Evolutionary conservation across 1,284 basidiomycete species (phyloP).

Genomic region (Inonotus hispidus): DNA sequence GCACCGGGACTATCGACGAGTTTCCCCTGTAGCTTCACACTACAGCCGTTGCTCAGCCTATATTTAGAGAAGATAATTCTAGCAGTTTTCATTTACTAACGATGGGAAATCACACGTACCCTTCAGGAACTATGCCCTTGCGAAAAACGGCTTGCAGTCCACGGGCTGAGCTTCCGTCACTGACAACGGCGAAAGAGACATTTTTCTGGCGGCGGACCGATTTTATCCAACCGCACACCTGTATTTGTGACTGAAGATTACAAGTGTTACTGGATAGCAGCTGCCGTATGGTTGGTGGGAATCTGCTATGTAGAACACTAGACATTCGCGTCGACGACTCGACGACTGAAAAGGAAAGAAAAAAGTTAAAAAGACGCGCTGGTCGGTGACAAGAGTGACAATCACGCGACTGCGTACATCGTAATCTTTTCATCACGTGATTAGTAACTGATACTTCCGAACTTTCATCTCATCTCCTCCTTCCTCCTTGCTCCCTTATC

Average conservation of each 20-base stretch:
- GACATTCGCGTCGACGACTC: too few species aligned
- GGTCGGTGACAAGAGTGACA: too few species aligned
- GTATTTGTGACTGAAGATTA: slow-evolving; percentile 2
- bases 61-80: not conserved
- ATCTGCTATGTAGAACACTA: slow-evolving; percentile 8
- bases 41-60: slow-evolving; percentile 68
- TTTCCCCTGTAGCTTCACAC: slow-evolving; percentile 62
- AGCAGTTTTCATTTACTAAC: slow-evolving; percentile 15
- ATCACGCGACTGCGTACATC: too few species aligned
- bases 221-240: slow-evolving; percentile 77
- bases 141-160: slow-evolving; percentile 77
- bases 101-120: not conserved
- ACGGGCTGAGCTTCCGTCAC: slow-evolving; percentile 69
- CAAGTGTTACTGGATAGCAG: slow-evolving; percentile 34
- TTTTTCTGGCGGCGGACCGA: slow-evolving; percentile 83
- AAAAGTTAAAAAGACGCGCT: too few species aligned
- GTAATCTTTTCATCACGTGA: too few species aligned
- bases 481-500: too few species aligned
- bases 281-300: slow-evolving; percentile 52
- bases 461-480: too few species aligned
- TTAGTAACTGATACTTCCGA: too few species aligned
- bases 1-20: slow-evolving; percentile 61
- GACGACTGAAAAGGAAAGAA: too few species aligned
- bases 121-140: slow-evolving; percentile 25
- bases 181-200: slow-evolving; percentile 77